Conservation (phyloP, 73 alveolate species). For the Paramecium tetraurelia region DNA sequence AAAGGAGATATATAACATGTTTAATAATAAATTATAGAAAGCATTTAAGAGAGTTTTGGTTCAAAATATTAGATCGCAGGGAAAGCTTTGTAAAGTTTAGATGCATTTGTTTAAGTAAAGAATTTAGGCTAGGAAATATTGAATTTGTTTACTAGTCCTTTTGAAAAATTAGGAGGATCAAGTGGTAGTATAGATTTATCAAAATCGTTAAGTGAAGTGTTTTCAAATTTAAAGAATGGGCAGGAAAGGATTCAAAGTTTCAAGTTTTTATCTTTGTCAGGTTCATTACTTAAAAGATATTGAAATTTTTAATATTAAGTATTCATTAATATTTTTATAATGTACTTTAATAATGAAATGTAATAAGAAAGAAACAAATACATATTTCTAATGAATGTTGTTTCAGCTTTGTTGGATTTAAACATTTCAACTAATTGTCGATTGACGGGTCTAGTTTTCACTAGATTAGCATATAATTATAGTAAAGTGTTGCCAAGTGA, state of each 20-base stretch:
- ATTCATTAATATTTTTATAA: neutral
- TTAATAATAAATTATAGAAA: neutral
- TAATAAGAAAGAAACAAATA: constrained; percentile 25
- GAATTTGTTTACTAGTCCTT: neutral
- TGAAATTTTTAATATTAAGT: neutral
- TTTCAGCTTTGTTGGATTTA: constrained; percentile 10
- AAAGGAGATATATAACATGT: neutral
- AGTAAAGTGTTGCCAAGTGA: neutral
- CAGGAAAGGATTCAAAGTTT: neutral
- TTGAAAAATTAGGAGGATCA: neutral
- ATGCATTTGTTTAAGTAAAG: neutral
- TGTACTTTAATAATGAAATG: neutral
- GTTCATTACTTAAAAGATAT: neutral
- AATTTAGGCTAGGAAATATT: neutral
- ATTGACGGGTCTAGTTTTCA: neutral
- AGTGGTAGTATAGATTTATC: neutral
- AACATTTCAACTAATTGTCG: neutral
- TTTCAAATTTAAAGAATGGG: neutral
- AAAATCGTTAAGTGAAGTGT: neutral
- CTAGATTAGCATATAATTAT: constrained; percentile 37
- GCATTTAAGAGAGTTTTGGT: neutral
- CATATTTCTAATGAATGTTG: constrained; percentile 32
- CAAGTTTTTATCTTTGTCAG: neutral
- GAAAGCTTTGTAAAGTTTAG: neutral
- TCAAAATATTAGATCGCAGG: neutral